Conservation (phyloP, 2,329 filamentous ascomycete genomes). For the Penicillium sp. region DNA sequence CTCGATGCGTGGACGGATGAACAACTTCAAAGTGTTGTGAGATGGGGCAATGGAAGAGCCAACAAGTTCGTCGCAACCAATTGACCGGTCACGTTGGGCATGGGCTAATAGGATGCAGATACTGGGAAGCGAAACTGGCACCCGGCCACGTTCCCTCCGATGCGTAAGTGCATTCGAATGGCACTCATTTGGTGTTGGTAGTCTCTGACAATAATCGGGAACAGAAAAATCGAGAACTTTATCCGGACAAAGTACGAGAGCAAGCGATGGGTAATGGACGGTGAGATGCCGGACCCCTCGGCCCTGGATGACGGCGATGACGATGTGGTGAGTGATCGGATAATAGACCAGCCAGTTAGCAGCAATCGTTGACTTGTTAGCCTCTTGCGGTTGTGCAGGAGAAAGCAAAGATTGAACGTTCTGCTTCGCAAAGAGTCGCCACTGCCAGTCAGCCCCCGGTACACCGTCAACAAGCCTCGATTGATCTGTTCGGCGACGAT, state of each 20-base stretch:
- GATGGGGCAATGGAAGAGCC: conserved; percentile 92
- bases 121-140: conserved; percentile 95
- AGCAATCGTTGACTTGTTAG: conserved; percentile 39
- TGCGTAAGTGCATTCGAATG: conserved; percentile 52
- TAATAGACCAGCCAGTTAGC: conserved; percentile 4
- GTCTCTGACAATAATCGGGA: conserved; percentile 12
- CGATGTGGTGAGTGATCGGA: conserved; percentile 62
- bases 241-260: conserved; percentile 98
- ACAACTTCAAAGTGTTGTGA: conserved; percentile 87
- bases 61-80: conserved; percentile 67
- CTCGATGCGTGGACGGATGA: conserved; percentile 98
- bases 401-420: conserved; percentile 66
- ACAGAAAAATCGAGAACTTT: conserved; percentile 95
- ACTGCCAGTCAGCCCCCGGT: conserved; percentile 48
- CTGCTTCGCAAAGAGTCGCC: conserved; percentile 54
- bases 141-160: conserved; percentile 90
- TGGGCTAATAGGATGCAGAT: conserved; percentile 42
- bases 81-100: neutral
- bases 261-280: conserved; percentile 99
- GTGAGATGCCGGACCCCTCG: conserved; percentile 87
- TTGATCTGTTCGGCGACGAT: conserved; percentile 82
- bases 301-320: conserved; percentile 86
- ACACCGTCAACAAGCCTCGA: conserved; percentile 50
- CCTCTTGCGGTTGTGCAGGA: conserved; percentile 68
- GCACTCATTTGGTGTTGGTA: neutral